Conservation (phyloP, 2,329 filamentous ascomycete species). For the Lojkania enalia region DNA sequence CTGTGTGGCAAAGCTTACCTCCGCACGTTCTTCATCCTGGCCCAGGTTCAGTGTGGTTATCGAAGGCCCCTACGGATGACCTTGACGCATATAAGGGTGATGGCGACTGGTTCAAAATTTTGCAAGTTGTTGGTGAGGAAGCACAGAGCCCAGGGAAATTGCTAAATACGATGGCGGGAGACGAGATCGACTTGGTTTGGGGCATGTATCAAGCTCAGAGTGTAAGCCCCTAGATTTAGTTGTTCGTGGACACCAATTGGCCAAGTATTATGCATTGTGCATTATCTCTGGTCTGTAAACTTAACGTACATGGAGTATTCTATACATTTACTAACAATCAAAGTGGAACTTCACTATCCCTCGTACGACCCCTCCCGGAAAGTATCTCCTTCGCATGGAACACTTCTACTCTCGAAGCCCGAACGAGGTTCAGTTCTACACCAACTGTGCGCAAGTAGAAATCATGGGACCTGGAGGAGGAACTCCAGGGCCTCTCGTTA, state of each 20-base stretch:
- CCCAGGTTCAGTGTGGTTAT: slow-evolving; percentile 15
- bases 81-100: slow-evolving; percentile 11
- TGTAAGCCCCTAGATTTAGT: slow-evolving; percentile 5
- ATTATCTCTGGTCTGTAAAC: too few relatives aligned
- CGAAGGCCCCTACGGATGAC: not conserved
- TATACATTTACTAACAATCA: not conserved
- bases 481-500: slow-evolving; percentile 4
- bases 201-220: slow-evolving; percentile 17
- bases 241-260: not conserved
- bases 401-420: slow-evolving; percentile 16
- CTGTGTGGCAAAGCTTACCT: too few relatives aligned
- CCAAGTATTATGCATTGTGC: not conserved
- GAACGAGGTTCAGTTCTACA: slow-evolving; percentile 19
- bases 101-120: slow-evolving; percentile 22
- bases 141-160: slow-evolving; percentile 12
- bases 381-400: slow-evolving; percentile 19
- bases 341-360: slow-evolving; percentile 18
- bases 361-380: slow-evolving; percentile 12
- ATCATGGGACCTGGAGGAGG: slow-evolving; percentile 5
- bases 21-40: slow-evolving; percentile 20
- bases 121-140: slow-evolving; percentile 12
- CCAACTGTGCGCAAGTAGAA: slow-evolving; percentile 18
- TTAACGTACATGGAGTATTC: too few relatives aligned
- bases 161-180: slow-evolving; percentile 18
- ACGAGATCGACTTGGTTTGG: too few relatives aligned